Evolutionary conservation across 257 asterid species (phyloP), one percentile per base, ranked within the genome.

Genomic region (Fraxinus pennsylvanica): DNA sequence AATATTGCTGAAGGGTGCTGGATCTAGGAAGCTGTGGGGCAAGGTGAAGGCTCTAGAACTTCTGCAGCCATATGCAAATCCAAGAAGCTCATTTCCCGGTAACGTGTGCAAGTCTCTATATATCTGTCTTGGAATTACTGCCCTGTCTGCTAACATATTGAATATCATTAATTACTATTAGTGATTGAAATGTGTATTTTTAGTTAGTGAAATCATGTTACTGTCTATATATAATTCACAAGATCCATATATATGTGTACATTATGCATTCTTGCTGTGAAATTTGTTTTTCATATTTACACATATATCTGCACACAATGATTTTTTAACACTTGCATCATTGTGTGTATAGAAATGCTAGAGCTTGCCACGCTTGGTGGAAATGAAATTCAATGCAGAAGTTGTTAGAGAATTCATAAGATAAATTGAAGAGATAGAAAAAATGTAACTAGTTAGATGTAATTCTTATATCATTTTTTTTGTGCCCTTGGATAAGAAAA

Each of bases 21-120:
- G 87, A 54, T 81, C 85, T 82, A 86, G 87, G 90, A 91, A 87
- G 86, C 85, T 96, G 86, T 96, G 99, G 99, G 95, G 98, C 79
- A 87, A 85, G 81, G 90, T 91, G 74, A 88, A 87, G 79, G 76
- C 90, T 30, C 84, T 96, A 88, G 93, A 93, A 85, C 87, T 86
- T 25, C 81, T 93, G 83, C 92, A 86, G 72, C 96, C 97, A 1
- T 91, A 86, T 90, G 89, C 95, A 45, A 86, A 86, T 69, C 94
- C 97, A 41, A 93, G 99, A 88, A 91, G 80, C 81, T 80, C 81
- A 47, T 92, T 84, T 89, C 86, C 85, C 82, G 98, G 99, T 95
- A 95, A 87, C 82, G 77, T 81, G 57, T 10, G 65, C 19, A 19
- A 35, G 19, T 21, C 54, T 43, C 50, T 45, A 45, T 13, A 2